These are phyloP conservation scores for Phytophthora megakarya DNA, from an alignment of 352 stramenopile species.

Conservation along the genomic window DNA sequence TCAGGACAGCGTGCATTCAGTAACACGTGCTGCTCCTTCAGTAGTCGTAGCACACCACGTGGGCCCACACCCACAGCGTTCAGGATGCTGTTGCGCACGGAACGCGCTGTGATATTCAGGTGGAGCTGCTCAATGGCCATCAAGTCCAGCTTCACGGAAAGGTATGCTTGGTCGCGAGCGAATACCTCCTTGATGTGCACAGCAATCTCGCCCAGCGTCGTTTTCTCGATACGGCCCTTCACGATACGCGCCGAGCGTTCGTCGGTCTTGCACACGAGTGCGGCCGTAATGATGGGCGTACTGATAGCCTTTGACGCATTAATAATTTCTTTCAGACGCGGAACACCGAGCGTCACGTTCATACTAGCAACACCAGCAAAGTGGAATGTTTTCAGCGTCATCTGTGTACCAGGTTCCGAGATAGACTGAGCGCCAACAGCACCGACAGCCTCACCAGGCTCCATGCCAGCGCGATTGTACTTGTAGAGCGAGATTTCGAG, in stretches of 20 bases:
- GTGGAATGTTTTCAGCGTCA: slow-evolving; percentile 99
- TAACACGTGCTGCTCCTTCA: slow-evolving; percentile 88
- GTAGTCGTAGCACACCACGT: slow-evolving; percentile 66
- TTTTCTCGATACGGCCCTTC: slow-evolving; percentile 99
- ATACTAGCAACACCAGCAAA: slow-evolving; percentile 99
- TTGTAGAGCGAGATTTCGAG: slow-evolving; percentile 82
- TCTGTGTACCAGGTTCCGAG: slow-evolving; percentile 95
- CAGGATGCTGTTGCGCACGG: slow-evolving; percentile 93
- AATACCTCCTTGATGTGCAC: slow-evolving; percentile 99
- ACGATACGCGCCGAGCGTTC: slow-evolving; percentile 97
- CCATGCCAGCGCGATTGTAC: slow-evolving; percentile 88
- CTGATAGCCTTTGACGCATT: slow-evolving; percentile 98
- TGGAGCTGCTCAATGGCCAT: slow-evolving; percentile 96
- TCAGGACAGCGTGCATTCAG: slow-evolving; percentile 82
- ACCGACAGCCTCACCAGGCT: slow-evolving; percentile 97
- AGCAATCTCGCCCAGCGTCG: slow-evolving; percentile 95
- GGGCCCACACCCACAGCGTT: slow-evolving; percentile 74
- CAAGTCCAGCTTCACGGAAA: slow-evolving; percentile 98
- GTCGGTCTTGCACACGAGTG: slow-evolving; percentile 96
- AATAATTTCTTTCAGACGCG: slow-evolving; percentile 98
- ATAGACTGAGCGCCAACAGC: slow-evolving; percentile 98
- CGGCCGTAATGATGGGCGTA: slow-evolving; percentile 99
- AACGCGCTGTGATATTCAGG: slow-evolving; percentile 93
- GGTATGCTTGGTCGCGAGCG: slow-evolving; percentile 91
- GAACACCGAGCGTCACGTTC: slow-evolving; percentile 99